Conservation (phyloP, 2,329 filamentous ascomycete species). For the Rutstroemia sp. region DNA sequence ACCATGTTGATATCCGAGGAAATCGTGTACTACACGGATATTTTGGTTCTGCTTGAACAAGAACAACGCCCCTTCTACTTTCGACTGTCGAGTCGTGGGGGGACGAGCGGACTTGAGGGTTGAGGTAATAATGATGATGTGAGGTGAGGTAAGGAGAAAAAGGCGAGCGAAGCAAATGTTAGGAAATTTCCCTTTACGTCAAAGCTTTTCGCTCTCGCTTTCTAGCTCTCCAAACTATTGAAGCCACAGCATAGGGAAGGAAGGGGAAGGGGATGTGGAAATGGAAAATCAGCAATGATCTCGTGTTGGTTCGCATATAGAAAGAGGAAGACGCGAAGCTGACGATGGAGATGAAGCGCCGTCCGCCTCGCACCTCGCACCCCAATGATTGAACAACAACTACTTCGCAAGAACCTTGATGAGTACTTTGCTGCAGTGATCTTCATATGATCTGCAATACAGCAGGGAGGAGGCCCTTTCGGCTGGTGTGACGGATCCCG, state of each 20-base stretch:
- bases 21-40: neutral
- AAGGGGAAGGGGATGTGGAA: neutral
- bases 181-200: neutral
- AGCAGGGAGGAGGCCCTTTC: neutral
- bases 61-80: too few species aligned
- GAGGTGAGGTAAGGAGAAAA: neutral
- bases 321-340: neutral
- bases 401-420: neutral
- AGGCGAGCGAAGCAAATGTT: too few species aligned
- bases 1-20: neutral
- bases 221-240: constrained; percentile 1
- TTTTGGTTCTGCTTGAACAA: neutral
- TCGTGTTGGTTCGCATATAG: neutral
- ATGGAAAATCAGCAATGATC: too few species aligned
- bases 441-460: neutral
- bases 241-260: constrained; percentile 1
- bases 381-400: neutral
- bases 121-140: neutral
- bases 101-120: neutral
- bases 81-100: too few species aligned
- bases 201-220: neutral
- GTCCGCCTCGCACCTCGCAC: too few species aligned
- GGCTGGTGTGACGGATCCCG: too few species aligned
- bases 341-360: too few species aligned
- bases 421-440: neutral